Evolutionary conservation across 805 yeast genomes (phyloP), one percentile per base, ranked within the genome.

Genomic region (Pichia membranifaciens): DNA sequence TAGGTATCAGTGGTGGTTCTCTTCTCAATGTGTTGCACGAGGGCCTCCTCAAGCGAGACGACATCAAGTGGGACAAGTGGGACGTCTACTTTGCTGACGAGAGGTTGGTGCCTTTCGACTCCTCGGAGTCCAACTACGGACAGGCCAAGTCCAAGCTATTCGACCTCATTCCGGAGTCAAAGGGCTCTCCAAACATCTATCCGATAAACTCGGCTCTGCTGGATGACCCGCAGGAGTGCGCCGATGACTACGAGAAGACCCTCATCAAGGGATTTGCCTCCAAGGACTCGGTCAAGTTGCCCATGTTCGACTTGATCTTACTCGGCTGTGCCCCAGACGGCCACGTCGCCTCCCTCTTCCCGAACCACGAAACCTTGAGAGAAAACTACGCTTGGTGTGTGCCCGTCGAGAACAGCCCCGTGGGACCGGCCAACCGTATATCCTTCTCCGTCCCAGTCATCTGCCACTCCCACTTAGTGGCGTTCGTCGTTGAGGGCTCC

Each of bases 241-340:
- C 99, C 5, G 98, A 93, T 64, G 77, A 73, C 54, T 93, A 93
- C 67, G 99, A 93, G 62, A 87, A 88, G 67, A 73, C 81, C 18
- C 72, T 93, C 47, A 86, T 93, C 49, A 80, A 78, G 60, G 93
- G 91, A 45, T 93, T 93, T 70, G 99, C 99, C 10, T 89, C 87
- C 45, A 91, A 95, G 64, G 98, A 93, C 66, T 84, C 96, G 16
- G 99, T 93, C 48, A 89, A 90, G 68, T 75, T 91, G 52, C 99
- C 99, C 50, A 82, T 87, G 79, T 91, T 93, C 69, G 98, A 93
- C 66, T 70, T 93, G 45, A 77, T 93, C 52, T 71, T 93, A 54
- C 73, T 93, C 50, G 99, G 99, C 22, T 91, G 98, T 73, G 99
- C 99, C 0, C 98, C 98, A 3, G 99, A 91, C 66, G 99, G 99